Base-by-base conservation (phyloP, 78 protist species). In the Planoprotostelium fungivorum region DNA sequence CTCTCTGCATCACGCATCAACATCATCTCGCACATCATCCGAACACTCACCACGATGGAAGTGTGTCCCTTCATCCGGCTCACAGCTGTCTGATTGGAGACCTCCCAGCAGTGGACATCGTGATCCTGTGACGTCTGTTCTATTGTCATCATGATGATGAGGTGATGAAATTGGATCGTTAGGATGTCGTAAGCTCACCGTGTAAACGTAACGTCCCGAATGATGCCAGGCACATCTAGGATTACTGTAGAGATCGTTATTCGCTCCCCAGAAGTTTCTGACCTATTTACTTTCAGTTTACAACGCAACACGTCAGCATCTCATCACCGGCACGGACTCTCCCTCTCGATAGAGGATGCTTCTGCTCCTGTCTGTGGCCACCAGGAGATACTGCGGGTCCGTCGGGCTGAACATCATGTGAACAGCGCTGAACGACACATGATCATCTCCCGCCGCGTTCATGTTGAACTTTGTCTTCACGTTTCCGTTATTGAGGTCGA, bases 391-490 rank as follows among this genome's bases (percentile, higher is more conserved):
- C 39, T 92, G 87, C 0, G 63, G 34, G 38, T 88, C 38, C n/a
- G 94, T 38, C 34, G 87, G 87, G 29, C 91, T 63, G 63, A 92
- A 92, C 38, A 87, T 91, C 90, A 92, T 85, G 16, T 51, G 73
- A 51, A 51, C 31, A n/a, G 94, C 94, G 35, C 91, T 87, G 87
- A 92, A 92, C 63, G 89, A 85, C 23, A 92, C 91, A 73, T 92
- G 94, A 83, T 92, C 94, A 63, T 92, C 94, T 84, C 94, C 94
- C 84, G 83, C 89, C 0, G 63, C 35, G 87, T 92, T 92, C 94
- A 92, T 92, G 84, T 92, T 92, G 10, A 86, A 92, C 29, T 87
- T 87, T 5, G 73, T 51, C 73, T 51, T 51, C n/a, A n/a, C n/a
- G 31, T 51, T 16, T 25, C 5, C 5, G 73, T 16, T 51, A 51